A percentile compares a stretch with the other conserved stretches of the same genome.
These are phyloP conservation scores for Fragaria vesca DNA, from an alignment of 306 rosid genomes.

Conservation along the genomic window DNA sequence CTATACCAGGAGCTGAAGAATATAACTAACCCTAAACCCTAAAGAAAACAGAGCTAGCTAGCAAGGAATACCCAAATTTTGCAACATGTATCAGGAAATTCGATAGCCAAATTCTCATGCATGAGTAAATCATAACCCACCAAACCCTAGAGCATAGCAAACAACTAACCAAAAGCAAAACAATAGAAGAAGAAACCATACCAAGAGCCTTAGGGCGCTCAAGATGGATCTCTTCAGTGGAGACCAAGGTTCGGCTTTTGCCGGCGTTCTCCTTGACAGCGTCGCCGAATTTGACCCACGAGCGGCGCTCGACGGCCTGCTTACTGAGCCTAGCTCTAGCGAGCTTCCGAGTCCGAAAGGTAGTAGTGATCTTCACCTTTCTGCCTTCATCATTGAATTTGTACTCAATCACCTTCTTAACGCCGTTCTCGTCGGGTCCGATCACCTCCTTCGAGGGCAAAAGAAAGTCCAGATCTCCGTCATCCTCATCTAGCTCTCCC, in stretches of 20 bases:
- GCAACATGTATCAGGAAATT: no score
- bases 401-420: constrained; percentile 42
- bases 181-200: constrained; percentile 9
- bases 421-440: constrained; percentile 76
- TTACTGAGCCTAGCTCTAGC: constrained; percentile 53
- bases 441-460: constrained; percentile 70
- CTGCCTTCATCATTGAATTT: constrained; percentile 33
- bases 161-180: neutral
- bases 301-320: constrained; percentile 52
- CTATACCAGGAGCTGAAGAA: no score
- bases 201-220: constrained; percentile 88
- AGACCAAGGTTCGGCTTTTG: constrained; percentile 72
- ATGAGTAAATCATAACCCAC: no score
- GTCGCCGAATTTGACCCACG: constrained; percentile 87
- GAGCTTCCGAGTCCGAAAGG: constrained; percentile 58
- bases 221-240: constrained; percentile 81
- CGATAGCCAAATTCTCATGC: no score
- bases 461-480: constrained; percentile 46
- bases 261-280: constrained; percentile 77
- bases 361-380: constrained; percentile 72
- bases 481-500: no score
- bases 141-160: neutral
- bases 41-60: no score
- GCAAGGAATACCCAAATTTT: no score
- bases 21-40: no score